phyloP scores from a whole-genome alignment of 768 basidiomycete genomes.

The Lentinula guzmanii region DNA sequence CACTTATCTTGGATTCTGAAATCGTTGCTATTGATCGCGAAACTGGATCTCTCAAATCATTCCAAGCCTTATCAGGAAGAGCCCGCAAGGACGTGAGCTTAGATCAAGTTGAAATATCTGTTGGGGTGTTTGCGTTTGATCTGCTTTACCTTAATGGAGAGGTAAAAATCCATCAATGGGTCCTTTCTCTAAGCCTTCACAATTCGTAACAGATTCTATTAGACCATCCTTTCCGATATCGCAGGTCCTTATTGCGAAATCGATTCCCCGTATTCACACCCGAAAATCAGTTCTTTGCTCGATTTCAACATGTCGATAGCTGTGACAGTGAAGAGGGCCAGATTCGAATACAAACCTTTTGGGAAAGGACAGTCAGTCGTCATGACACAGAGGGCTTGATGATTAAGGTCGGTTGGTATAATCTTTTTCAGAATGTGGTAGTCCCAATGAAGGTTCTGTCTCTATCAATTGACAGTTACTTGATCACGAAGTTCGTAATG shows the following conservation, averaged over 20 bases:
- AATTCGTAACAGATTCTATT: constrained; percentile 51
- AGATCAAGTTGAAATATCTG: constrained; percentile 67
- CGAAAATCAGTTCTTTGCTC: constrained; percentile 41
- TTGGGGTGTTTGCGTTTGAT: constrained; percentile 87
- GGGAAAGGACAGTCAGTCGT: constrained; percentile 68
- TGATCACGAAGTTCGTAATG: constrained; percentile 40
- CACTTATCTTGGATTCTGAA: constrained; percentile 83
- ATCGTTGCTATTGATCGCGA: constrained; percentile 75
- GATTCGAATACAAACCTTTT: constrained; percentile 67
- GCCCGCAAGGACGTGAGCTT: constrained; percentile 79
- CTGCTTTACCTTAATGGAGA: constrained; percentile 79
- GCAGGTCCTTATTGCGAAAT: constrained; percentile 58
- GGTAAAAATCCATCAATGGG: constrained; percentile 38
- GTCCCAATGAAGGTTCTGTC: constrained; percentile 10
- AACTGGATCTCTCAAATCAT: constrained; percentile 62
- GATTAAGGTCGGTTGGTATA: constrained; percentile 62
- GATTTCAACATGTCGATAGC: constrained; percentile 69
- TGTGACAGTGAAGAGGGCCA: constrained; percentile 59
- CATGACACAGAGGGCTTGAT: constrained; percentile 70
- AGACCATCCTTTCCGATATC: constrained; percentile 59
- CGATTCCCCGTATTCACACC: constrained; percentile 52
- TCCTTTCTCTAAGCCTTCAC: background rate
- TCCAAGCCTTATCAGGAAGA: constrained; percentile 83
- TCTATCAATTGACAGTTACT: constrained; percentile 43
- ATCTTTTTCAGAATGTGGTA: background rate